Evolutionary conservation across 345 rosid species (phyloP), one percentile per base, ranked within the genome.

Genomic region (Balakata baccata): DNA sequence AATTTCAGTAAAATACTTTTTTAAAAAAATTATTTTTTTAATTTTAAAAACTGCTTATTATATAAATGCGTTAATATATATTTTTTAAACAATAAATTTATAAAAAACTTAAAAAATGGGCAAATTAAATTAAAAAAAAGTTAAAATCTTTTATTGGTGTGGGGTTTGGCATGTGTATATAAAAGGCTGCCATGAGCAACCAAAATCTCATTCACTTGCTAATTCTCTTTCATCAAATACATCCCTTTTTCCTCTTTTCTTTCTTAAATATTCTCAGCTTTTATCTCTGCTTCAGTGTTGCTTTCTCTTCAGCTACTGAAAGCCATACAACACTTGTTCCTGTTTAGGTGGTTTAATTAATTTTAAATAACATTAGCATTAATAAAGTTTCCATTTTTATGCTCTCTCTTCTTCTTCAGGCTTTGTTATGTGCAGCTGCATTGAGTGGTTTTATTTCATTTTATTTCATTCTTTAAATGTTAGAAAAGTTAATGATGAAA

Each of bases 141-240:
- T n/a, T n/a, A n/a, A n/a, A n/a, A n/a, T n/a, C n/a, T n/a, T n/a
- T n/a, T n/a, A n/a, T 16, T 22, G 37, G 61, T 57, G 2, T 1
- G 54, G 17, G 61, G 59, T 4, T 7, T 29, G 49, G 60, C 47
- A 70, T 57, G 56, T 53, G 62, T 18, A 54, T 73, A 73, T 66
- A 74, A 74, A 74, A 74, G 57, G 77, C 66, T 59, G 59, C 77
- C 66, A 74, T 41, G 43, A 20, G 37, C 34, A 66, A 14, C 67
- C 66, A 56, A 29, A 43, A 37, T 50, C 49, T 72, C 47, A 46
- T 61, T 51, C 43, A 62, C 61, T 61, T 50, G 34, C 16, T 51
- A 3, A 41, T 39, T 64, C 41, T 49, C 49, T 47, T 12, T 43
- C 8, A 4, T 60, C n/a, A 60, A 29, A 29, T 29, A 3, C n/a